phyloP scores from a whole-genome alignment of 805 yeast species.

The Candida tallmaniae region DNA sequence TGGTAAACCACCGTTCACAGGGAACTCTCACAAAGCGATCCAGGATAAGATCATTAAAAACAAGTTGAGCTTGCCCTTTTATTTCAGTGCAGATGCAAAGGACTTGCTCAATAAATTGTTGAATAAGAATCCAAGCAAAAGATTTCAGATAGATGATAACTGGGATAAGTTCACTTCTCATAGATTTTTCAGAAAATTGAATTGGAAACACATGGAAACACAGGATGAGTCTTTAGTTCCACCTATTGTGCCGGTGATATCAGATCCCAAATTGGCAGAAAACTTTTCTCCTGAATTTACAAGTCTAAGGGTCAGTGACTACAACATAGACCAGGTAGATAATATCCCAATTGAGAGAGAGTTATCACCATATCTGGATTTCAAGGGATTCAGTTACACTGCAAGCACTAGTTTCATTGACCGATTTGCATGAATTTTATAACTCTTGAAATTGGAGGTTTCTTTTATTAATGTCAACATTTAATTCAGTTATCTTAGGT shows the following conservation, averaged over 20 bases:
- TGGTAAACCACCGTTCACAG: constrained; percentile 44
- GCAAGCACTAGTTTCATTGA: constrained; percentile 28
- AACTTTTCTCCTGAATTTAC: constrained; percentile 42
- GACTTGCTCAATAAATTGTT: constrained; percentile 36
- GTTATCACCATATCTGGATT: constrained; percentile 6
- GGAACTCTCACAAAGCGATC: constrained; percentile 34
- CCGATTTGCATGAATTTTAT: background rate
- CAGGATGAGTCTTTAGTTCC: constrained; percentile 23
- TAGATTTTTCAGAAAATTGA: constrained; percentile 35
- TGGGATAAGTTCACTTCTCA: constrained; percentile 30
- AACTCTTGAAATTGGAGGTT: too few relatives aligned
- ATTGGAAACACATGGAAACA: constrained; percentile 33
- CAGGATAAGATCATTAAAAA: constrained; percentile 34
- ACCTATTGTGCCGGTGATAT: constrained; percentile 40
- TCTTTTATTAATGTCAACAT: too few relatives aligned
- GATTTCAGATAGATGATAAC: constrained; percentile 32
- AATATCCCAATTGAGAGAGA: constrained; percentile 6
- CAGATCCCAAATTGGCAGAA: constrained; percentile 42
- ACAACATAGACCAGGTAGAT: constrained; percentile 11
- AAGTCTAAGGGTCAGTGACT: constrained; percentile 38
- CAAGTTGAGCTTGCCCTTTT: constrained; percentile 36
- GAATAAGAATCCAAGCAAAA: constrained; percentile 33
- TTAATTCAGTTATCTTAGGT: too few relatives aligned
- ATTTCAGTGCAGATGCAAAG: constrained; percentile 38
- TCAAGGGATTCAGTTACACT: constrained; percentile 30